phyloP scores from a whole-genome alignment of 768 basidiomycete species.

The Infundibulicybe gibba region DNA sequence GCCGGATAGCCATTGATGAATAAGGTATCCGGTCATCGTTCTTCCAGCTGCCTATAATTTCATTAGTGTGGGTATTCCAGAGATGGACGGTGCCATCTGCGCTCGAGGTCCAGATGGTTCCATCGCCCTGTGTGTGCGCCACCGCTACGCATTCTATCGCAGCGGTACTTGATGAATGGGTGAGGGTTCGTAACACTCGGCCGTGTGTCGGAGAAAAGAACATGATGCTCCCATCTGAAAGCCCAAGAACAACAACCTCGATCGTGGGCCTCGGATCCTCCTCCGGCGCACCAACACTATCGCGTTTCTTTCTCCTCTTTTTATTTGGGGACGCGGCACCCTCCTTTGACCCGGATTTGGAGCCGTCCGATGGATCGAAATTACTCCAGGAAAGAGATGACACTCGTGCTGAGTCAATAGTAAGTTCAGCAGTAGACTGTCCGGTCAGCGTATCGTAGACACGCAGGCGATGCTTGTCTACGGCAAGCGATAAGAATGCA shows the following conservation, averaged over 20 bases:
- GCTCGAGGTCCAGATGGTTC: constrained; percentile 52
- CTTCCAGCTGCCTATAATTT: constrained; percentile 48
- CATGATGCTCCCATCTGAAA: constrained; percentile 55
- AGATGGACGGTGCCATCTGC: constrained; percentile 53
- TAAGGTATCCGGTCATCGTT: constrained; percentile 57
- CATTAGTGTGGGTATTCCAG: constrained; percentile 53
- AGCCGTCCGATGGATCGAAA: constrained; percentile 26
- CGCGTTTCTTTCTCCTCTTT: constrained; percentile 51
- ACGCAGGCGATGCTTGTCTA: constrained; percentile 71
- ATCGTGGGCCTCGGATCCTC: constrained; percentile 21
- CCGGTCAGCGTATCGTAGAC: constrained; percentile 58
- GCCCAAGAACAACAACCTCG: constrained; percentile 51
- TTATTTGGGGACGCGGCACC: constrained; percentile 36
- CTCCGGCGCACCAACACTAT: constrained; percentile 20
- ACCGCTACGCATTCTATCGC: constrained; percentile 46
- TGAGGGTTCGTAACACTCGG: constrained; percentile 49
- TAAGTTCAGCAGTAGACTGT: constrained; percentile 54
- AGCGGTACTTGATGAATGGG: constrained; percentile 50
- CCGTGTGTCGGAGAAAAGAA: constrained; percentile 64
- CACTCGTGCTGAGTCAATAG: constrained; percentile 51
- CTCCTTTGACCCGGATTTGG: constrained; percentile 16
- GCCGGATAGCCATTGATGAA: constrained; percentile 45
- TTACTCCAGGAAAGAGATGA: constrained; percentile 51
- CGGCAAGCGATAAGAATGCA: constrained; percentile 57
- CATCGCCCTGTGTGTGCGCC: constrained; percentile 21